Percentiles rank a stretch among this genome's conserved stretches.
These are phyloP conservation scores for Sicyos edulis DNA, from an alignment of 306 rosid species.

Conservation along the genomic window DNA sequence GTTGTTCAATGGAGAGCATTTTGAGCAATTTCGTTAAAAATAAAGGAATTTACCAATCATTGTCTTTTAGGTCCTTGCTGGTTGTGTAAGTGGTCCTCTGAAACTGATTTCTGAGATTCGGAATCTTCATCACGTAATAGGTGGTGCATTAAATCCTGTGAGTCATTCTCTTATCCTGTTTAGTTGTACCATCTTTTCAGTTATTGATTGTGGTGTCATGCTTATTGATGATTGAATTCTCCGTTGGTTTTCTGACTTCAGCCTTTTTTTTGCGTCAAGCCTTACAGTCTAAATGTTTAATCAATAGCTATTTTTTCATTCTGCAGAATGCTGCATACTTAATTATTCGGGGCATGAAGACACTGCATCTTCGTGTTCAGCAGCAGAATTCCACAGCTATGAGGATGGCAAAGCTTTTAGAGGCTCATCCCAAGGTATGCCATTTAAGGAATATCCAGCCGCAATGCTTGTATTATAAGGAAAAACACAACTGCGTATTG, in stretches of 20 bases:
- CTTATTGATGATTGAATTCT: background rate
- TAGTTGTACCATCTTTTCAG: background rate
- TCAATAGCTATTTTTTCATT: background rate
- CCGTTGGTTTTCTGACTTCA: slow-evolving; percentile 4
- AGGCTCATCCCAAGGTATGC: slow-evolving; percentile 94
- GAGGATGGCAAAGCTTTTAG: slow-evolving; percentile 87
- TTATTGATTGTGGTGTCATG: background rate
- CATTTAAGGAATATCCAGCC: background rate
- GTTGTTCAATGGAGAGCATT: background rate
- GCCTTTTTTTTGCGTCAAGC: background rate
- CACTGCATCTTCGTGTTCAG: slow-evolving; percentile 87
- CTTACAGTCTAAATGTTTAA: background rate
- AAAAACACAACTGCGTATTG: slow-evolving; percentile 7
- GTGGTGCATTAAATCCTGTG: slow-evolving; percentile 89
- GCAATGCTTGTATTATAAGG: background rate
- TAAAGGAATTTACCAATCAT: background rate
- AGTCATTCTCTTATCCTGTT: slow-evolving; percentile 28
- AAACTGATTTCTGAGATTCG: slow-evolving; percentile 67
- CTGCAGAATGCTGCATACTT: slow-evolving; percentile 93
- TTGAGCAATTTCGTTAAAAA: background rate
- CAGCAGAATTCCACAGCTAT: slow-evolving; percentile 78
- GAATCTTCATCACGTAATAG: slow-evolving; percentile 74
- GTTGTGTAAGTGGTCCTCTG: slow-evolving; percentile 74
- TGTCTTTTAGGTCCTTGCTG: slow-evolving; percentile 67
- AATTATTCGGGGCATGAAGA: slow-evolving; percentile 92